Base-by-base conservation (phyloP, 345 rosid genomes). In the Bruguiera sexangula region DNA sequence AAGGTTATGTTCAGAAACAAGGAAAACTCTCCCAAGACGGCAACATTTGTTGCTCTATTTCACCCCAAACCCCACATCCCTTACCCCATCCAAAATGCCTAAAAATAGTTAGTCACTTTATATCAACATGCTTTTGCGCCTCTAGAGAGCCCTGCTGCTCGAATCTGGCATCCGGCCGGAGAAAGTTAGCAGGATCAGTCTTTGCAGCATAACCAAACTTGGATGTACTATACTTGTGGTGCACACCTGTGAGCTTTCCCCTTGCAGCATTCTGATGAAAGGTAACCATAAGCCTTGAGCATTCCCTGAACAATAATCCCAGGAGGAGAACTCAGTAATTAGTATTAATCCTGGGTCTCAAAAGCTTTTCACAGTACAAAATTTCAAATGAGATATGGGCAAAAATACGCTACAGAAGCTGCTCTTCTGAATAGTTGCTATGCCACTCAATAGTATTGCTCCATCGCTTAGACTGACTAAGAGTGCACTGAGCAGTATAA, bases 241-340 rank as follows among this genome's bases (percentile, higher is more conserved):
- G 83, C 29, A 85, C 96, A 39, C 97, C 98, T 0, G 94, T 87
- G 39, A 92, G 82, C 82, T 90, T 90, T 76, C 96, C 96, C 8
- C 78, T 76, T 72, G 85, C 92, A 30, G 99, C 87, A 80, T 85
- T 85, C 79, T 82, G 83, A 82, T 96, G 98, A 69, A 84, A 86
- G 32, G 61, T 72, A 56, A 86, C 96, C 88, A 96, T 96, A 82
- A 85, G 68, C 72, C 81, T 85, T 51, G 97, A 83, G 75, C 99
- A 95, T 70, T 90, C 97, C 74, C 99, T 95, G 63, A 51, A 58
- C 52, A 59, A 27, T 55, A 8, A 10, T 36, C 36, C 53, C 18
- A 58, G 46, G 29, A 62, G 8, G 50, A 51, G n/a, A 66, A 51
- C 37, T 16, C 48, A 72, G 16, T 22, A 2, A 50, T 30, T 4